A percentile compares a stretch with the other conserved stretches of the same genome.
These are phyloP conservation scores for Fusarium sp. DNA, from an alignment of 2,329 filamentous ascomycete genomes.

Conservation along the genomic window DNA sequence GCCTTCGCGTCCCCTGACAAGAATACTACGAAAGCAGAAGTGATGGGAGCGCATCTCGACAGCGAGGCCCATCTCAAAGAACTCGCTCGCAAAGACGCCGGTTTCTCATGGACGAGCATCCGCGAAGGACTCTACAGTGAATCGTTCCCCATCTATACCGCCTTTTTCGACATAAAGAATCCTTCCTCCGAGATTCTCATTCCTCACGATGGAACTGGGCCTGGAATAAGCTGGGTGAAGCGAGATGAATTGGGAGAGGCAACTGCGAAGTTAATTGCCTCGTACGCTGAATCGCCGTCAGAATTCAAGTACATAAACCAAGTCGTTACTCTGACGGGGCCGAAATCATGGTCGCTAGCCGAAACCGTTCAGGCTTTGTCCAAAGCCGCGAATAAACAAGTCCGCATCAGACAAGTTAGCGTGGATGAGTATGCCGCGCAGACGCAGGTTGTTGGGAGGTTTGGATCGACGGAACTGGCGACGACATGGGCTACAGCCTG, in stretches of 20 bases:
- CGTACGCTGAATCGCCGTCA: not conserved
- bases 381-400: not conserved
- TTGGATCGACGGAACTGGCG: conserved; percentile 7
- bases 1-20: conserved; percentile 1
- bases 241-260: conserved; percentile 36
- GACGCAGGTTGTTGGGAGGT: conserved; percentile 14
- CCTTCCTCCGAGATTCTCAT: not conserved
- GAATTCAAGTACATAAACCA: conserved; percentile 4
- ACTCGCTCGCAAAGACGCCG: not conserved
- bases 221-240: conserved; percentile 32
- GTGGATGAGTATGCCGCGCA: conserved; percentile 30
- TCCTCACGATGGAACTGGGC: conserved; percentile 25
- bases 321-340: conserved; percentile 20
- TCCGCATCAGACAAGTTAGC: conserved; percentile 14
- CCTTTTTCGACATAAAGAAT: conserved; percentile 24
- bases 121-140: conserved; percentile 37
- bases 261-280: conserved; percentile 21
- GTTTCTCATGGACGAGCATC: conserved; percentile 27
- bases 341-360: conserved; percentile 1
- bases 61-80: conserved; percentile 18
- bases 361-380: conserved; percentile 18
- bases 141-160: conserved; percentile 35
- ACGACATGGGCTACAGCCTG: conserved; percentile 35
- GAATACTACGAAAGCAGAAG: conserved; percentile 12
- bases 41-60: conserved; percentile 34